These are phyloP conservation scores for Ogataea methanolica DNA, from an alignment of 805 yeast genomes.

Conservation along the genomic window DNA sequence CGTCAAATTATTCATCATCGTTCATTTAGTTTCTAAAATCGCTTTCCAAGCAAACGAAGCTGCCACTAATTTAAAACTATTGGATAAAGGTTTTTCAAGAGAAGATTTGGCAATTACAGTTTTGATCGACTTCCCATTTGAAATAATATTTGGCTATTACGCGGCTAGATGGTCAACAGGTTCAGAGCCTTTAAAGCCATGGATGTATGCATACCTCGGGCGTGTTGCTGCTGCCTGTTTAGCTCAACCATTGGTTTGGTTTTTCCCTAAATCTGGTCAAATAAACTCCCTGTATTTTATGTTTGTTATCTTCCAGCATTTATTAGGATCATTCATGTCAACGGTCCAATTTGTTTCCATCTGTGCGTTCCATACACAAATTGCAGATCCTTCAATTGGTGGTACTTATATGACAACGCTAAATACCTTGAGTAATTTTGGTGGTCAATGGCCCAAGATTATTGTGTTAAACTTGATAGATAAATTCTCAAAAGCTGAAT, in stretches of 20 bases:
- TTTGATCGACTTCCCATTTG: conserved; percentile 92
- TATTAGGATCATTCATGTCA: conserved; percentile 84
- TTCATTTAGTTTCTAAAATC: conserved; percentile 77
- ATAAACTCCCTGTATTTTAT: conserved; percentile 54
- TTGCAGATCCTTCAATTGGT: conserved; percentile 94
- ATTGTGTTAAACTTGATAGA: conserved; percentile 78
- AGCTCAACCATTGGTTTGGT: conserved; percentile 68
- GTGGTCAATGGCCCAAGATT: conserved; percentile 97
- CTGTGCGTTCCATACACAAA: conserved; percentile 90
- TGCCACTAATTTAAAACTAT: conserved; percentile 84
- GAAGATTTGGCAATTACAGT: conserved; percentile 94
- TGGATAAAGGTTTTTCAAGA: conserved; percentile 88
- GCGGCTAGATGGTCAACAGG: conserved; percentile 95
- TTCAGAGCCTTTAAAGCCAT: conserved; percentile 70
- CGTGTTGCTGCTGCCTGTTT: conserved; percentile 68
- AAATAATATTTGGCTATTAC: conserved; percentile 89
- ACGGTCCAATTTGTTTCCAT: conserved; percentile 94
- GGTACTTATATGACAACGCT: conserved; percentile 98
- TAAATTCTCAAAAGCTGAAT: conserved; percentile 61
- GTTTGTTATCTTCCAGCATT: conserved; percentile 76
- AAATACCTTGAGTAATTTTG: conserved; percentile 86
- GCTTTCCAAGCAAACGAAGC: conserved; percentile 97
- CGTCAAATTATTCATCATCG: conserved; percentile 66
- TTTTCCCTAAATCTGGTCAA: conserved; percentile 56
- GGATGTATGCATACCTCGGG: conserved; percentile 86